Percentiles rank a stretch among this genome's conserved stretches.
Evolutionary conservation across 495 filamentous ascomycete species (phyloP).

Genomic region (Aspergillus olivimuriae): DNA sequence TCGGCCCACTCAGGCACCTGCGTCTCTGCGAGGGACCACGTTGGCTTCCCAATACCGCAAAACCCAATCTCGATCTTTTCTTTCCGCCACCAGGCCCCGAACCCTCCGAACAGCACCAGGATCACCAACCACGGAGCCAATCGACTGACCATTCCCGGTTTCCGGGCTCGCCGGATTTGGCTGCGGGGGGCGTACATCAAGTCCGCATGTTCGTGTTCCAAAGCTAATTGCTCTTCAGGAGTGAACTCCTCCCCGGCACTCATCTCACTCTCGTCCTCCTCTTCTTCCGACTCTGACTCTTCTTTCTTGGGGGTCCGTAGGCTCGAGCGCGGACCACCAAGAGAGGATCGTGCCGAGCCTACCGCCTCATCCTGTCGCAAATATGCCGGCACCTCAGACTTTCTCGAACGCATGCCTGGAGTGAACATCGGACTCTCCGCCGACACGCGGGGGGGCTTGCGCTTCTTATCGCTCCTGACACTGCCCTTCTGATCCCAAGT

Average conservation of each 20-base stretch:
- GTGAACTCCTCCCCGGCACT: constrained; percentile 87
- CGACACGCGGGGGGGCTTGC: constrained; percentile 38
- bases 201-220: constrained; percentile 52
- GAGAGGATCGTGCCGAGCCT: constrained; percentile 32
- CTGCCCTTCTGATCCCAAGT: constrained; percentile 26
- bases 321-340: constrained; percentile 41
- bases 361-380: constrained; percentile 32
- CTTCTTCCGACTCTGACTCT: constrained; percentile 28
- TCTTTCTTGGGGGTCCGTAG: constrained; percentile 23
- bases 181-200: constrained; percentile 16
- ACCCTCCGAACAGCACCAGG: constrained; percentile 59
- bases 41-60: constrained; percentile 75
- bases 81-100: constrained; percentile 78
- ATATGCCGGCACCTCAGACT: constrained; percentile 26
- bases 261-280: constrained; percentile 40
- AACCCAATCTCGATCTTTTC: constrained; percentile 94
- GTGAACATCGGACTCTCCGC: constrained; percentile 23
- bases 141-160: constrained; percentile 29
- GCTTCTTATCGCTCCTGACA: constrained; percentile 39
- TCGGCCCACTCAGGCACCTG: constrained; percentile 61
- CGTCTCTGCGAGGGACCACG: constrained; percentile 45
- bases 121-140: constrained; percentile 61
- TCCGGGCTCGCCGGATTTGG: constrained; percentile 31
- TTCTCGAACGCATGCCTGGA: constrained; percentile 34
- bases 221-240: constrained; percentile 76